phyloP scores from a whole-genome alignment of 2,329 filamentous ascomycete species.

The Akanthomyces uredinophilus region DNA sequence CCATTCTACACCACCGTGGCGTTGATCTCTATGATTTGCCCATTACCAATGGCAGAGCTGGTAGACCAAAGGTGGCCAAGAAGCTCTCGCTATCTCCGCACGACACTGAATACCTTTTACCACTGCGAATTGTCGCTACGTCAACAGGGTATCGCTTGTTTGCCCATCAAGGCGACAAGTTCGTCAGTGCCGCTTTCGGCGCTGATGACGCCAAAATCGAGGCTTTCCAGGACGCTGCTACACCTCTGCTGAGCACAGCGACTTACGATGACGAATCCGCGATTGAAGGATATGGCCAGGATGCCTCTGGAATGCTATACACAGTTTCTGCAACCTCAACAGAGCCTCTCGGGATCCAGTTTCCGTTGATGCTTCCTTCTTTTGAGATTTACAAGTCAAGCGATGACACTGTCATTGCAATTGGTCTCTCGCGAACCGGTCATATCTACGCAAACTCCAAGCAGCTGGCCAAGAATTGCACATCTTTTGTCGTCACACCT shows the following conservation, averaged over 20 bases:
- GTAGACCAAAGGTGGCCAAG: constrained; percentile 37
- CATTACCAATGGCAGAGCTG: constrained; percentile 48
- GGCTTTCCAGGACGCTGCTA: constrained; percentile 11
- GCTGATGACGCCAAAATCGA: constrained; percentile 17
- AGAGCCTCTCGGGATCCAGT: constrained; percentile 33
- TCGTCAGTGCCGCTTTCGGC: constrained; percentile 22
- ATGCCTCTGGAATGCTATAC: constrained; percentile 41
- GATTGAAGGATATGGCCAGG: constrained; percentile 39
- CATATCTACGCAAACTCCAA: constrained; percentile 72
- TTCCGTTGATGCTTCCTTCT: constrained; percentile 48
- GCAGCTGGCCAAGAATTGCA: constrained; percentile 78
- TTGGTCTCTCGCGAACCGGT: constrained; percentile 70
- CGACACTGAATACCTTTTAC: constrained; percentile 21
- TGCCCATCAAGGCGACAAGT: constrained; percentile 25
- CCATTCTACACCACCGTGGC: constrained; percentile 62
- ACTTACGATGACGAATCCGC: constrained; percentile 27
- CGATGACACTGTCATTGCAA: constrained; percentile 37
- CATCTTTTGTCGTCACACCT: constrained; percentile 78
- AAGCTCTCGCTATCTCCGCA: constrained; percentile 34
- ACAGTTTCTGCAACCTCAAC: constrained; percentile 29
- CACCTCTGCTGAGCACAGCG: constrained; percentile 23
- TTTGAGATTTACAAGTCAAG: constrained; percentile 42
- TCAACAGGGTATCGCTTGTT: constrained; percentile 28
- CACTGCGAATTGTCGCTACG: constrained; percentile 30
- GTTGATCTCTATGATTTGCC: constrained; percentile 69